These are phyloP conservation scores for Daldinia concentrica DNA, from an alignment of 495 filamentous ascomycete genomes.

Conservation along the genomic window DNA sequence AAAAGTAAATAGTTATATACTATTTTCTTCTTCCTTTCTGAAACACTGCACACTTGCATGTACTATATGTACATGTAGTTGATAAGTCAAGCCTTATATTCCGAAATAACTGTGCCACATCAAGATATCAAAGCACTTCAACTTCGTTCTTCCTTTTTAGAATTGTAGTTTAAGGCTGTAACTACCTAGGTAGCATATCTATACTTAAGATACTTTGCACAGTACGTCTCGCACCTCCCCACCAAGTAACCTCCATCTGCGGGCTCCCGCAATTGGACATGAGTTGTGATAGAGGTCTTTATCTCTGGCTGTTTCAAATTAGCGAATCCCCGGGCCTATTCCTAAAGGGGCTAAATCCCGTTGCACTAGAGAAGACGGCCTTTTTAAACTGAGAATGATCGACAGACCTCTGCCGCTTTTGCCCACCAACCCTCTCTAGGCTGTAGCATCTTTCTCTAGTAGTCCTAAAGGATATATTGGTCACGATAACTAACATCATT, in stretches of 20 bases:
- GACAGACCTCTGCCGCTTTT: conserved; percentile 31
- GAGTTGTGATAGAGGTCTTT: conserved; percentile 44
- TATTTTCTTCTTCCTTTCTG: too few relatives aligned
- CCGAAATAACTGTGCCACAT: too few relatives aligned
- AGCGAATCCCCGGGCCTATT: conserved; percentile 41
- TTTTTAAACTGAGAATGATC: conserved; percentile 41
- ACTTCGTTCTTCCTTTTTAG: too few relatives aligned
- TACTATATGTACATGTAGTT: too few relatives aligned
- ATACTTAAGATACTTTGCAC: background rate
- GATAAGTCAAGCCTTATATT: too few relatives aligned
- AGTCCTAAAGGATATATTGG: background rate
- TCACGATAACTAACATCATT: background rate
- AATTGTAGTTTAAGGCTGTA: too few relatives aligned
- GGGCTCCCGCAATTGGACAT: conserved; percentile 46
- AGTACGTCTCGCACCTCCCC: background rate
- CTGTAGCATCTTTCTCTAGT: background rate
- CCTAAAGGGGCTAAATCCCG: conserved; percentile 42
- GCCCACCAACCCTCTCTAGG: background rate
- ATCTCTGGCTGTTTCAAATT: conserved; percentile 47
- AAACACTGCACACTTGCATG: too few relatives aligned
- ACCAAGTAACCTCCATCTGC: background rate
- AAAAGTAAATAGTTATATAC: too few relatives aligned
- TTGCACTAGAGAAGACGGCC: conserved; percentile 41
- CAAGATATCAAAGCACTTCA: too few relatives aligned
- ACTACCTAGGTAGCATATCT: too few relatives aligned